These are phyloP conservation scores for Colletotrichum eleusines DNA, from an alignment of 2,329 filamentous ascomycete species.

Conservation along the genomic window DNA sequence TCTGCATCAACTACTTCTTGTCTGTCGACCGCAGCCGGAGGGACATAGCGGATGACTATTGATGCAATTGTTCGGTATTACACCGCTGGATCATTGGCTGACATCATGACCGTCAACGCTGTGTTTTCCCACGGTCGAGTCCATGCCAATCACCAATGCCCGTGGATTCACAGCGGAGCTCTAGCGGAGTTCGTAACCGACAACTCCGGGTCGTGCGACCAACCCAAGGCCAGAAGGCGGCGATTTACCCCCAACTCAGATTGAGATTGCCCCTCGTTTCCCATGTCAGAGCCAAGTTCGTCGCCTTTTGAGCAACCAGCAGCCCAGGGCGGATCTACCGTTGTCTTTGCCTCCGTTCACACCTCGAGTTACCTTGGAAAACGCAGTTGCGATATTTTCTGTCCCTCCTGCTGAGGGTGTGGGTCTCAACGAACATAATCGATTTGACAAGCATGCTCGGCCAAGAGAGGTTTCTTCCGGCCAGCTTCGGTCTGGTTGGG, in stretches of 20 bases:
- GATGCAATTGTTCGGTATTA: slow-evolving; percentile 21
- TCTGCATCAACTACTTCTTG: slow-evolving; percentile 34
- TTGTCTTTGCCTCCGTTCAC: slow-evolving; percentile 23
- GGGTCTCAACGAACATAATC: slow-evolving; percentile 40
- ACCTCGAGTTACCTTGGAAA: slow-evolving; percentile 37
- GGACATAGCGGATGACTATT: slow-evolving; percentile 32
- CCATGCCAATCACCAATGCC: slow-evolving; percentile 38
- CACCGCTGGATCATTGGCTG: slow-evolving; percentile 15
- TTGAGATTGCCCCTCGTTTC: slow-evolving; percentile 31
- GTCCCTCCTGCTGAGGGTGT: slow-evolving; percentile 36
- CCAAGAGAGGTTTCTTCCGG: slow-evolving; percentile 31
- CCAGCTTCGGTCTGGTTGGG: slow-evolving; percentile 41
- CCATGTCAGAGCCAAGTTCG: slow-evolving; percentile 32
- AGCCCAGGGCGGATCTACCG: slow-evolving; percentile 21
- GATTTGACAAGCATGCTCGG: slow-evolving; percentile 33
- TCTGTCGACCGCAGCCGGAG: slow-evolving; percentile 23
- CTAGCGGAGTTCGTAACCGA: slow-evolving; percentile 38
- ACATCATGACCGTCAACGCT: slow-evolving; percentile 32
- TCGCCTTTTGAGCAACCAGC: slow-evolving; percentile 36
- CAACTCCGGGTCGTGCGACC: slow-evolving; percentile 32
- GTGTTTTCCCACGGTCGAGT: slow-evolving; percentile 19
- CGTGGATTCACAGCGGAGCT: slow-evolving; percentile 40
- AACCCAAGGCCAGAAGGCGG: slow-evolving; percentile 40
- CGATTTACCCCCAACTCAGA: slow-evolving; percentile 24
- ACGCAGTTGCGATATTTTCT: slow-evolving; percentile 42